These are phyloP conservation scores for Euphorbia celastroides DNA, from an alignment of 441 rosid genomes.

Conservation along the genomic window DNA sequence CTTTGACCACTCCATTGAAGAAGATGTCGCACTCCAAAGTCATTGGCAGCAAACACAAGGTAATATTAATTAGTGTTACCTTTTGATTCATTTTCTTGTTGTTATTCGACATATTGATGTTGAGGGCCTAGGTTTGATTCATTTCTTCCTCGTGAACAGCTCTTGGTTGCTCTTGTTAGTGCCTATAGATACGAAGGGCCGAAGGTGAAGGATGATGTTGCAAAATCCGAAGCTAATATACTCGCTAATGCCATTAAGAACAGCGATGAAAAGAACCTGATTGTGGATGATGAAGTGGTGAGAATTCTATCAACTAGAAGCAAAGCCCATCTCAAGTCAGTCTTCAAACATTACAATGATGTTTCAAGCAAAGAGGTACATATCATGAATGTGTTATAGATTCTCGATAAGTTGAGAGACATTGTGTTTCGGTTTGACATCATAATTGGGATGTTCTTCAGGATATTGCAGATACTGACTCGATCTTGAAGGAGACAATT, in stretches of 20 bases:
- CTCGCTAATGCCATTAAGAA: constrained; percentile 39
- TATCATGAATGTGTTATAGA: background rate
- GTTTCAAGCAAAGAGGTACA: constrained; percentile 35
- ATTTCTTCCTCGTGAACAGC: constrained; percentile 31
- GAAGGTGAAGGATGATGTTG: constrained; percentile 41
- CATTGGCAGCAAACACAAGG: constrained; percentile 52
- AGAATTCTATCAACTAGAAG: constrained; percentile 73
- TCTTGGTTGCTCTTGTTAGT: constrained; percentile 79
- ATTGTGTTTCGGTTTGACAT: background rate
- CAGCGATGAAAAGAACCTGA: constrained; percentile 26
- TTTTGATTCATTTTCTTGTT: too few species aligned
- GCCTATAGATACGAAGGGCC: constrained; percentile 86
- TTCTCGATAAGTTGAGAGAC: too few species aligned
- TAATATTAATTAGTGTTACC: background rate
- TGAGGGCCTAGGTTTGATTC: background rate
- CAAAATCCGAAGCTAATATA: constrained; percentile 58
- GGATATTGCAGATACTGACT: constrained; percentile 42
- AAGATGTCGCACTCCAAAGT: constrained; percentile 59
- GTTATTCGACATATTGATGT: too few species aligned
- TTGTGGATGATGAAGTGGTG: constrained; percentile 58
- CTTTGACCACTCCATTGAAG: constrained; percentile 73
- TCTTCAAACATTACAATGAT: constrained; percentile 46
- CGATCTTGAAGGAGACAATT: constrained; percentile 44
- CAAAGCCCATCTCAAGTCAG: constrained; percentile 54
- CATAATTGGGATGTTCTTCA: constrained; percentile 21